Conservation (phyloP, 2,329 filamentous ascomycete genomes). For the Pseudogymnoascus destructans region DNA sequence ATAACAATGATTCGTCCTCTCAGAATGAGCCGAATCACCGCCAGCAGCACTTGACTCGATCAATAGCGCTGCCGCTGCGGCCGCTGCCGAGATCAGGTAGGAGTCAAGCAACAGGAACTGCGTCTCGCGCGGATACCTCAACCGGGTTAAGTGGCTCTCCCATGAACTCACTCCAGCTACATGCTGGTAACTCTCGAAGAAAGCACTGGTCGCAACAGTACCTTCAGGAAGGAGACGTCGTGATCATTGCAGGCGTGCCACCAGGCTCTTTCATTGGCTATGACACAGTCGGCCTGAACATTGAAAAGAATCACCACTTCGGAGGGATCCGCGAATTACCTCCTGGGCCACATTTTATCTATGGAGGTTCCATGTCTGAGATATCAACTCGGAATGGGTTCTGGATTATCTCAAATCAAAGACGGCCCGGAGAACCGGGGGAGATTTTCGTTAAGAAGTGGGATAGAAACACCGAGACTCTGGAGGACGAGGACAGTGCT, state of each 20-base stretch:
- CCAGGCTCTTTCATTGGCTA: constrained; percentile 21
- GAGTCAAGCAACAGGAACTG: not conserved
- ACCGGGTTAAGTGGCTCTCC: constrained; percentile 19
- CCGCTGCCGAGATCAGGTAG: not conserved
- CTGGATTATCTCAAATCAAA: constrained; percentile 34
- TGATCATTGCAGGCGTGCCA: constrained; percentile 40
- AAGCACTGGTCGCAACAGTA: constrained; percentile 17
- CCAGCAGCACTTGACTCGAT: not conserved
- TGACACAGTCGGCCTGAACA: constrained; percentile 31
- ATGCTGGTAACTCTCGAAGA: constrained; percentile 17
- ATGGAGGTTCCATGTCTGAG: constrained; percentile 38
- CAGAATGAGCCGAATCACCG: not conserved
- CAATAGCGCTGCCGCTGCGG: not conserved
- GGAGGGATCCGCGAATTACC: constrained; percentile 43
- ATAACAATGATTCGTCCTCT: not conserved
- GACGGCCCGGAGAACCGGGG: constrained; percentile 20
- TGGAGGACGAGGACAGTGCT: constrained; percentile 34
- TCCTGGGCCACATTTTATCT: constrained; percentile 44
- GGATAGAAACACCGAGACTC: constrained; percentile 42
- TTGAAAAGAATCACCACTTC: constrained; percentile 38
- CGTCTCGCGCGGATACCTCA: not conserved
- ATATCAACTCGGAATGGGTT: constrained; percentile 41
- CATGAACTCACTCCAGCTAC: constrained; percentile 32
- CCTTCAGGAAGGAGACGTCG: constrained; percentile 33
- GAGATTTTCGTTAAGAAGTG: constrained; percentile 36